Evolutionary conservation across 148 eudicot species (phyloP).

Genomic region (Beta vulgaris): DNA sequence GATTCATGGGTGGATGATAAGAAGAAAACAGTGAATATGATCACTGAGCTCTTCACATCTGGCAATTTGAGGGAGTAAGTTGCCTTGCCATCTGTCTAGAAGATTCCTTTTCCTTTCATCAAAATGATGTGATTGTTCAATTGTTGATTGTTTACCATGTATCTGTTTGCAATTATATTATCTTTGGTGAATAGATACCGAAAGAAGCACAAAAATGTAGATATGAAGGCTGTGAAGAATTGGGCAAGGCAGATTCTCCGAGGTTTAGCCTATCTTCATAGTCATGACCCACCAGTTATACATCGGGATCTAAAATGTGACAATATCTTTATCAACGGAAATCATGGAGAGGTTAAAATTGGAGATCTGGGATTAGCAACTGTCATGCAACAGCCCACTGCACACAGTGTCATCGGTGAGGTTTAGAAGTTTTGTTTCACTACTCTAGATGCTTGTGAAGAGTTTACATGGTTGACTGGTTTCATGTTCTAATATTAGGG

Average conservation of each 20-base stretch:
- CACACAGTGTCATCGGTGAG: constrained; percentile 80
- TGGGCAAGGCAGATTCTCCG: constrained; percentile 93
- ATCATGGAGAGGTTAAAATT: constrained; percentile 84
- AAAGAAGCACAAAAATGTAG: constrained; percentile 71
- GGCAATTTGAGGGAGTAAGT: constrained; percentile 92
- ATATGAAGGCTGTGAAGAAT: constrained; percentile 87
- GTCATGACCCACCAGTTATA: constrained; percentile 73
- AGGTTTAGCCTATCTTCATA: constrained; percentile 79
- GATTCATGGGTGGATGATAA: constrained; percentile 92
- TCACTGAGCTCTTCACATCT: constrained; percentile 91
- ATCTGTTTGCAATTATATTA: constrained; percentile 11
- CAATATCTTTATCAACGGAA: constrained; percentile 84
- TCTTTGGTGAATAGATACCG: constrained; percentile 51
- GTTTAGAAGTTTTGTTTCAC: neutral
- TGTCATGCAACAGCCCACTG: constrained; percentile 68
- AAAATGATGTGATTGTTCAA: neutral
- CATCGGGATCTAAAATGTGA: constrained; percentile 94
- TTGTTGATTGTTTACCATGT: neutral
- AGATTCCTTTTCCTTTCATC: too few species aligned
- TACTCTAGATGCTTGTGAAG: neutral
- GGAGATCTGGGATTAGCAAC: constrained; percentile 93
- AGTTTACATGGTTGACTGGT: constrained; percentile 14
- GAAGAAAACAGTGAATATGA: constrained; percentile 84
- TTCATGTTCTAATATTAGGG: constrained; percentile 35
- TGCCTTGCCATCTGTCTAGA: neutral